Evolutionary conservation across 225 moss, liverwort and hornwort genomes (phyloP).

Genomic region (Neckera pumila): DNA sequence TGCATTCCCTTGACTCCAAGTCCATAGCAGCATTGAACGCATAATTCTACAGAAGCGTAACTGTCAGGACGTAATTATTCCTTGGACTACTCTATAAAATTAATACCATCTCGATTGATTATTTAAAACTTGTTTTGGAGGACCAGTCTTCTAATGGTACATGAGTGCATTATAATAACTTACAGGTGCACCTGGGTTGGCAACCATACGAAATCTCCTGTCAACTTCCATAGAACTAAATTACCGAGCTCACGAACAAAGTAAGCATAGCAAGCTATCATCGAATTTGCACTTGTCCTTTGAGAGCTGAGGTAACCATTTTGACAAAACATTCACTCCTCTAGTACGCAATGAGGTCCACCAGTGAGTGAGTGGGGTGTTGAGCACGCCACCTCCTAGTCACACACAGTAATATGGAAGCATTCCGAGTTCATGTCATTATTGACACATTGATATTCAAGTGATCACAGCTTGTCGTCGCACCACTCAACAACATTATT

Average conservation of each 20-base stretch:
- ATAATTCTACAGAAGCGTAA: background rate
- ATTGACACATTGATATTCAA: background rate
- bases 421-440: background rate
- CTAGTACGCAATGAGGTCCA: background rate
- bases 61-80: background rate
- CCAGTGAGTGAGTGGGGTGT: background rate
- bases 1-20: background rate
- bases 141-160: background rate
- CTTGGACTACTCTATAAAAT: background rate
- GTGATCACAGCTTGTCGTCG: background rate
- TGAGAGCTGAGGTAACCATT: background rate
- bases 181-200: constrained; percentile 10
- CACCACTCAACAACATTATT: background rate
- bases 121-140: fast-evolving
- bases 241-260: background rate
- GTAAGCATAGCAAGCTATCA: background rate
- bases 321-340: background rate
- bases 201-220: background rate
- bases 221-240: constrained; percentile 9
- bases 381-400: background rate
- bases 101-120: background rate
- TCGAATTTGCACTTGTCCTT: background rate
- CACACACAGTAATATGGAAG: background rate
- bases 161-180: background rate
- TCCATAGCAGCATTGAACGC: too few relatives aligned